Percentiles rank a stretch among this genome's conserved stretches.
Conservation (phyloP, 2,329 filamentous ascomycete species). For the Fusarium sp. region DNA sequence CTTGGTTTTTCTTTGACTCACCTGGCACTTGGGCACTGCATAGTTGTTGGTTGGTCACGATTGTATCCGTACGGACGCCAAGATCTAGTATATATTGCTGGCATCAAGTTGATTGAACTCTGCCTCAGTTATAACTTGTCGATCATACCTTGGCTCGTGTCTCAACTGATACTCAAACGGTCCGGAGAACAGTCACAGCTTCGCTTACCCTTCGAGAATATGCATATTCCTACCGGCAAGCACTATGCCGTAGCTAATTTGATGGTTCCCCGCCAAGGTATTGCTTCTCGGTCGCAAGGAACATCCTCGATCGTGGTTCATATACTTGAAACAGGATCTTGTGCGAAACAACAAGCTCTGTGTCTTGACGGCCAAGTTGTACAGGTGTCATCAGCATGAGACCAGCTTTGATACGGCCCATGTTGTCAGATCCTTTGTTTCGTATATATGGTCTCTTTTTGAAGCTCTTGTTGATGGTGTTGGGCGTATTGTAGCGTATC, state of each 20-base stretch:
- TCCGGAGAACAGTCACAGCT: background rate
- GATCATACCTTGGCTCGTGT: background rate
- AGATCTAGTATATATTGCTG: background rate
- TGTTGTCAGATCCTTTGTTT: background rate
- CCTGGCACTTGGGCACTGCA: background rate
- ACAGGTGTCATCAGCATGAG: slow-evolving; percentile 10
- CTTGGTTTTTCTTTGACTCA: too few relatives aligned
- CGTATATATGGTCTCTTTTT: background rate
- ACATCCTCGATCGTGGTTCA: background rate
- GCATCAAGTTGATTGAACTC: background rate
- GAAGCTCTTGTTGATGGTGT: background rate
- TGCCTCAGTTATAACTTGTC: background rate
- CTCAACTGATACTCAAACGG: background rate
- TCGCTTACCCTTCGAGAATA: background rate
- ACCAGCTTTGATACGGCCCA: background rate
- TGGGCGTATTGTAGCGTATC: background rate
- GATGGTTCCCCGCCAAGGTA: background rate
- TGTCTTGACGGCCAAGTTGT: background rate
- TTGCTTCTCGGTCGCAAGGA: slow-evolving; percentile 4
- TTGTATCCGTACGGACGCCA: background rate
- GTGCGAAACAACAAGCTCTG: slow-evolving; percentile 5
- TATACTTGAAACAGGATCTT: slow-evolving; percentile 10
- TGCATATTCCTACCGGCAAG: background rate
- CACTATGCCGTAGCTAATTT: background rate
- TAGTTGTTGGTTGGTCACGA: background rate